Evolutionary conservation across 2,329 filamentous ascomycete genomes (phyloP).

Genomic region (Drechslera avenae): DNA sequence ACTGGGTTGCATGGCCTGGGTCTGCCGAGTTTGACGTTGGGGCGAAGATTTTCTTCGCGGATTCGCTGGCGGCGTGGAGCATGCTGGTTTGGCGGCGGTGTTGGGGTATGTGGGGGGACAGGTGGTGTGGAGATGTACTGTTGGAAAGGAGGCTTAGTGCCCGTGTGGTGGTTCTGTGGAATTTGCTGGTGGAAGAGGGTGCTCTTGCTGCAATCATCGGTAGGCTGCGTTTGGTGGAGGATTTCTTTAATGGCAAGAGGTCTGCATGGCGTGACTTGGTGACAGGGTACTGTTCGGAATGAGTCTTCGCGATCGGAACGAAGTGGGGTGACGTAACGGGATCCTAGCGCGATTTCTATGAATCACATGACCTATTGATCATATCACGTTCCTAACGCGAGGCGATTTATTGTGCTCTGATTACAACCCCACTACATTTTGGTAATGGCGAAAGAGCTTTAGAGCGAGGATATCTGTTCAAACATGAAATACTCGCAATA

Average conservation of each 20-base stretch:
- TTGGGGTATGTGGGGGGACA: neutral
- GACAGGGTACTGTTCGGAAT: slow-evolving; percentile 4
- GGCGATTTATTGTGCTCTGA: no score
- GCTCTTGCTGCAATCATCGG: neutral
- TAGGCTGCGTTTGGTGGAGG: neutral
- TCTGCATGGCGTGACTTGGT: slow-evolving; percentile 19
- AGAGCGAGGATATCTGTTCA: no score
- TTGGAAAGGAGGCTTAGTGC: neutral
- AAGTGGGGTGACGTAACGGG: slow-evolving; percentile 36
- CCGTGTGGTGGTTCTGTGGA: no score
- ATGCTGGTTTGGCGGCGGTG: slow-evolving; percentile 18
- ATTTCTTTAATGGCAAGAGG: neutral
- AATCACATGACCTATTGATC: no score
- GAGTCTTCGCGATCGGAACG: slow-evolving; percentile 26
- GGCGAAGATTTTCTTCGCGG: slow-evolving; percentile 60
- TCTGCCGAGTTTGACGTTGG: slow-evolving; percentile 61
- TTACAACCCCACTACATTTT: no score
- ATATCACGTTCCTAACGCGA: no score
- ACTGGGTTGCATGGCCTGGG: slow-evolving; percentile 74
- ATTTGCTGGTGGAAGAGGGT: no score
- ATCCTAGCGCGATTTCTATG: slow-evolving; percentile 4
- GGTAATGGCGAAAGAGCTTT: no score
- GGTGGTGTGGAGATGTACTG: no score
- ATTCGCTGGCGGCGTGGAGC: slow-evolving; percentile 30
- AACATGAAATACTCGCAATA: no score